Evolutionary conservation across 1,139 yeast genomes (phyloP), one percentile per base, ranked within the genome.

Genomic region (Taphrina communis): DNA sequence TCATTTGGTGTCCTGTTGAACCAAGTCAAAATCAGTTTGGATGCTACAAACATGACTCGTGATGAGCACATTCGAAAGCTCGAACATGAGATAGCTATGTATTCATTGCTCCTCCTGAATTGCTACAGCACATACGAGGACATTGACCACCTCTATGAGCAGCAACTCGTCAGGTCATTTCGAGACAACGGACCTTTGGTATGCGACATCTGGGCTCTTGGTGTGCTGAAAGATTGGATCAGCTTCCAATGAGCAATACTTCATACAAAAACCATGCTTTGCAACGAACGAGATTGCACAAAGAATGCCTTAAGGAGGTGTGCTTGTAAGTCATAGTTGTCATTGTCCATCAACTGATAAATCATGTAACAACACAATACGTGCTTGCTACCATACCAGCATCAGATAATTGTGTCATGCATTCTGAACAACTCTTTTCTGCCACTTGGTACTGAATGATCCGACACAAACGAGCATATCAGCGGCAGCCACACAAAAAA

Each of bases 401-500:
- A 2, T 25, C 31, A 25, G 31, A 25, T 25, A 25, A 25, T 25
- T 25, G 31, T 25, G 31, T 25, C 31, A 2, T 25, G 31, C 31
- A 25, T 25, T 25, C 31, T 25, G 31, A 25, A 2, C 31, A 25
- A 25, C 31, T 25, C 31, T 25, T 25, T 25, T 25, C 31, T 25
- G 31, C 31, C 31, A 25, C 4, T 25, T 25, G 31, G 31, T 25
- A 25, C 31, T 39, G 42, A 39, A n/a, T 44, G 48, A 44, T 44
- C 48, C 48, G 48, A 44, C 48, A 44, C 53, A 25, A 50, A 50
- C 36, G 36, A 21, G 21, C 53, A 8, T 21, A 21, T 50, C 36
- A 19, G 53, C 53, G 53, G 53, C 53, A 50, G 53, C 53, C 53
- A 50, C 53, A 50, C 53, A 50, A 50, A 50, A 50, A 50, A 50